These are phyloP conservation scores for Arachnopeziza araneosa DNA, from an alignment of 2,329 filamentous ascomycete species.

Conservation along the genomic window DNA sequence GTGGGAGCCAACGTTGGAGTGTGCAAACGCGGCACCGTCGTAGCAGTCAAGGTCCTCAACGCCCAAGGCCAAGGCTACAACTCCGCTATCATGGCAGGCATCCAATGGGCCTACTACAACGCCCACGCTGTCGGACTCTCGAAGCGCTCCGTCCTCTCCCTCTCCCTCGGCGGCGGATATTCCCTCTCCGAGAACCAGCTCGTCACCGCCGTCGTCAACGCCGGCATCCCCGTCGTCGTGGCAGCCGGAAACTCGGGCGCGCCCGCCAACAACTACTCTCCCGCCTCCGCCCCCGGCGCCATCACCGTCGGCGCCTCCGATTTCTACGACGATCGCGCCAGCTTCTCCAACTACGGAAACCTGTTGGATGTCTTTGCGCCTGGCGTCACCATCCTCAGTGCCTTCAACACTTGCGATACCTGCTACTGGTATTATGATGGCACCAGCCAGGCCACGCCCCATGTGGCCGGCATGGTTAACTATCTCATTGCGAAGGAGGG, in stretches of 20 bases:
- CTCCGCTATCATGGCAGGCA: slow-evolving; percentile 47
- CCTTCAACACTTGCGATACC: slow-evolving; percentile 18
- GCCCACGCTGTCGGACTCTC: slow-evolving; percentile 31
- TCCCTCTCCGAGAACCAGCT: slow-evolving; percentile 44
- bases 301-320: slow-evolving; percentile 48
- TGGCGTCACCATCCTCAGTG: slow-evolving; percentile 40
- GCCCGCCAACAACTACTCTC: slow-evolving; percentile 36
- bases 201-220: slow-evolving; percentile 39
- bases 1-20: slow-evolving; percentile 36
- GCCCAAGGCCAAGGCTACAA: slow-evolving; percentile 39
- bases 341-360: slow-evolving; percentile 46
- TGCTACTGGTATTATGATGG: not conserved
- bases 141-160: slow-evolving; percentile 27
- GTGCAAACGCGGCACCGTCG: slow-evolving; percentile 32
- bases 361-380: slow-evolving; percentile 48
- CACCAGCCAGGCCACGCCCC: not conserved
- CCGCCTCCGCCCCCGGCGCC: slow-evolving; percentile 42
- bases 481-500: not conserved
- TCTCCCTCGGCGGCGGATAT: slow-evolving; percentile 42
- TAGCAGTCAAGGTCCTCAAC: slow-evolving; percentile 36
- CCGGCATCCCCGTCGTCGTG: slow-evolving; percentile 46
- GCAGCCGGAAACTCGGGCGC: slow-evolving; percentile 49
- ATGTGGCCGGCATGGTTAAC: not conserved
- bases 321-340: slow-evolving; percentile 33
- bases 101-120: slow-evolving; percentile 24